These are phyloP conservation scores for Vigna hirtella DNA, from an alignment of 306 rosid genomes.

Conservation along the genomic window DNA sequence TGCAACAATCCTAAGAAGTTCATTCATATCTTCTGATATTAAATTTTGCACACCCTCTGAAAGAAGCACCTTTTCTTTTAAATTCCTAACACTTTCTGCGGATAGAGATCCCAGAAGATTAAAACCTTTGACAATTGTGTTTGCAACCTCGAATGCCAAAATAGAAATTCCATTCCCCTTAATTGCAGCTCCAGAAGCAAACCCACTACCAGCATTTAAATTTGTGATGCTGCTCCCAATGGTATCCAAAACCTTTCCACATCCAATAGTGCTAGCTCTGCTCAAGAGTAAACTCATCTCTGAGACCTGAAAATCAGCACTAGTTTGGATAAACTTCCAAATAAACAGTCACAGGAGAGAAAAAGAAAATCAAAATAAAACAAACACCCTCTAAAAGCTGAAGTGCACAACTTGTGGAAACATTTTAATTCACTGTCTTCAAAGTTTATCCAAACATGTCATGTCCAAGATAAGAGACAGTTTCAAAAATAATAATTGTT, in stretches of 20 bases:
- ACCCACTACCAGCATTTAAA: constrained; percentile 66
- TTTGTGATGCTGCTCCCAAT: constrained; percentile 83
- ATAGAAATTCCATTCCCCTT: constrained; percentile 74
- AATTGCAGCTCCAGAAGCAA: constrained; percentile 56
- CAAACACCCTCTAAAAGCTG: neutral
- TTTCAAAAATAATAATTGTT: neutral
- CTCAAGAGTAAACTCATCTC: constrained; percentile 72
- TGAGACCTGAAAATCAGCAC: constrained; percentile 57
- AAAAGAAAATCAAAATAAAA: no score
- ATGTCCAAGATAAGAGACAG: neutral
- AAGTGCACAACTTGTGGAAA: neutral
- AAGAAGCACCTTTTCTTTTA: constrained; percentile 72
- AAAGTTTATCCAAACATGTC: neutral
- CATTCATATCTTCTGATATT: constrained; percentile 66
- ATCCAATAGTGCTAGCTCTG: constrained; percentile 49
- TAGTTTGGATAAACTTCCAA: neutral
- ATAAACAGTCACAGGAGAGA: neutral
- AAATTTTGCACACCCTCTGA: constrained; percentile 70
- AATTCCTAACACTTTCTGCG: constrained; percentile 50
- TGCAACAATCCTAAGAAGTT: constrained; percentile 64
- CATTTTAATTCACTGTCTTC: neutral
- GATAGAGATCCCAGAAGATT: constrained; percentile 76
- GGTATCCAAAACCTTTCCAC: constrained; percentile 74
- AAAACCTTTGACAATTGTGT: constrained; percentile 74
- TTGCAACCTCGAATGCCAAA: constrained; percentile 82